Base-by-base conservation (phyloP, 2,329 filamentous ascomycete genomes). In the Boeremia exigua region DNA sequence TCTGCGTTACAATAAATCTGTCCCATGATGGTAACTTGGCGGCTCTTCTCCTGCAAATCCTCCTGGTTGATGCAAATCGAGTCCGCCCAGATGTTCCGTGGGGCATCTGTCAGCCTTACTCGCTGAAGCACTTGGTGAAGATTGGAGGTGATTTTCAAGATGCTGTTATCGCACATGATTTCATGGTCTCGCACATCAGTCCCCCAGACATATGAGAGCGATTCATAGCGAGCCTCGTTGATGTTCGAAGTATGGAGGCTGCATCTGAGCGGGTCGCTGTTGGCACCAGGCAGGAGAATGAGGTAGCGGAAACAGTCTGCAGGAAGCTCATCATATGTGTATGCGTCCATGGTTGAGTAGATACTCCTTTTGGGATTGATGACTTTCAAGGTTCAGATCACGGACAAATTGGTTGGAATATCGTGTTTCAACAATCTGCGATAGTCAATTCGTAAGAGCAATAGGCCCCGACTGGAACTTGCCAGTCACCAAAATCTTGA, bases 21-120 rank as follows among this genome's bases (percentile, higher is more conserved):
- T 14, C 58, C 53, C 62, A 61, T 62, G 2, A 61, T 53, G 1
- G 49, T 27, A 2, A 61, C 62, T 42, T 62, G 62, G 5, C 59
- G 39, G 1, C 53, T 39, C 23, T 62, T 62, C 38, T 64, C 60
- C n/a, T 53, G n/a, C 1, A 56, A 7, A 38, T 58, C 39, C 6
- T 56, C 57, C 43, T 64, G 60, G 15, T 63, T 54, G 48, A 65
- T 58, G 17, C 58, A 62, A 8, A 62, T 61, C 6, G 58, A 52
- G 19, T 64, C 62, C 4, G 52, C 58, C 60, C 60, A 64, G 2
- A 61, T 49, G n/a, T 27, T 54, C 1, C 60, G 48, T 8, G 55
- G 28, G 30, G 9, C 17, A 29, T 54, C 27, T 19, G 45, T 37
- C 23, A 46, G 40, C 11, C 54, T 47, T 8, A 63, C 15, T 8